A percentile compares a stretch with the other conserved stretches of the same genome.
Evolutionary conservation across 2,329 filamentous ascomycete genomes (phyloP).

Genomic region (Byssothecium circinans): DNA sequence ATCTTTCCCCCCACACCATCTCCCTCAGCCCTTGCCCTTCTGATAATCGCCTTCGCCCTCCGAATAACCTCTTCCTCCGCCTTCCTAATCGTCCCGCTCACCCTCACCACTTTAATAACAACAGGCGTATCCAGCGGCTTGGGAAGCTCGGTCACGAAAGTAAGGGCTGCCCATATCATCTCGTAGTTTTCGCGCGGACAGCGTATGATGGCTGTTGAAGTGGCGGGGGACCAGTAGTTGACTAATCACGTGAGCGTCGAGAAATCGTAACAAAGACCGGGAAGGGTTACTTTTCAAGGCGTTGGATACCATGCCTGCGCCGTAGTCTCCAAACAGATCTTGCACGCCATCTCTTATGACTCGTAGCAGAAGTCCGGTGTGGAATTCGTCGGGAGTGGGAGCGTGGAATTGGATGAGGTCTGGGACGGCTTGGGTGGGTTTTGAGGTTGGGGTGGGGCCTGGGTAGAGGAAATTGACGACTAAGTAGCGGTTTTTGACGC

Average conservation of each 20-base stretch:
- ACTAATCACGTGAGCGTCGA: slow-evolving; percentile 55
- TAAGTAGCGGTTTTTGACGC: slow-evolving; percentile 93
- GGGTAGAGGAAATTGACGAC: slow-evolving; percentile 94
- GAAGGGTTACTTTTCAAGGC: slow-evolving; percentile 64
- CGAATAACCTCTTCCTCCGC: slow-evolving; percentile 86
- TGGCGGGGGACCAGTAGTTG: slow-evolving; percentile 90
- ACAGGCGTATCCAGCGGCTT: slow-evolving; percentile 64
- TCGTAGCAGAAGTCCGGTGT: slow-evolving; percentile 64
- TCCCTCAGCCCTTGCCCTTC: slow-evolving; percentile 60
- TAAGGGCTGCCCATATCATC: slow-evolving; percentile 86
- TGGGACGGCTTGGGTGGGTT: slow-evolving; percentile 48
- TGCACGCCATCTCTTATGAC: slow-evolving; percentile 55
- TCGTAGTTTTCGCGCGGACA: slow-evolving; percentile 81
- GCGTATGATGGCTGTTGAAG: slow-evolving; percentile 88
- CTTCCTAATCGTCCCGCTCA: slow-evolving; percentile 92
- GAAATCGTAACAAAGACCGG: background rate
- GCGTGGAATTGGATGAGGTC: slow-evolving; percentile 73
- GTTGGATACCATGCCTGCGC: slow-evolving; percentile 71
- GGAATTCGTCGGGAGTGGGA: slow-evolving; percentile 74
- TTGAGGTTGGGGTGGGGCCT: slow-evolving; percentile 46
- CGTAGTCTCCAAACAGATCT: slow-evolving; percentile 72
- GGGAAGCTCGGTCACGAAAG: slow-evolving; percentile 73
- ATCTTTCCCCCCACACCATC: slow-evolving; percentile 10
- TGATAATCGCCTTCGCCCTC: slow-evolving; percentile 71
- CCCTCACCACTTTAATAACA: slow-evolving; percentile 80